Evolutionary conservation across 2,329 filamentous ascomycete species (phyloP).

Genomic region (Mycosphaerella sp.): DNA sequence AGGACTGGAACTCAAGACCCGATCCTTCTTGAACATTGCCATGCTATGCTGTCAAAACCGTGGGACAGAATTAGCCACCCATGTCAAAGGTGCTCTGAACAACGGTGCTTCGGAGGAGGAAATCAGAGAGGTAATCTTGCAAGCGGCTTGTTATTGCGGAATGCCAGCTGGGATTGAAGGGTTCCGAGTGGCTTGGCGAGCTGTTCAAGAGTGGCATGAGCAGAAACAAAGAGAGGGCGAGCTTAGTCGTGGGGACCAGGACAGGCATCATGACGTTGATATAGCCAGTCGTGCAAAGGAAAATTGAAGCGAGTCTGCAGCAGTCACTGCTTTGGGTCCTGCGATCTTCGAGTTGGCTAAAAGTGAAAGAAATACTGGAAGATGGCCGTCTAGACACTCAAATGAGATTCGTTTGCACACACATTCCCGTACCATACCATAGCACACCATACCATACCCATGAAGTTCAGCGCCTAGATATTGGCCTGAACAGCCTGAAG

Average conservation of each 20-base stretch:
- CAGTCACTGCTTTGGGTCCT: not conserved
- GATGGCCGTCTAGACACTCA: not conserved
- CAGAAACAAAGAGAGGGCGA: slow-evolving; percentile 10
- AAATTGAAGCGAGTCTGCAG: not conserved
- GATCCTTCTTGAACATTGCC: slow-evolving; percentile 57
- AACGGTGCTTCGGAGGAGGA: slow-evolving; percentile 58
- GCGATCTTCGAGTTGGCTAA: not conserved
- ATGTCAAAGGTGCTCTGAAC: slow-evolving; percentile 57
- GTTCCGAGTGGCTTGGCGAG: slow-evolving; percentile 48
- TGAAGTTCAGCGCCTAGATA: not conserved
- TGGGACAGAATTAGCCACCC: slow-evolving; percentile 53
- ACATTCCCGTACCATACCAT: not conserved
- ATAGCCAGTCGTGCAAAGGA: slow-evolving; percentile 4
- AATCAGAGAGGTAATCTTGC: slow-evolving; percentile 54
- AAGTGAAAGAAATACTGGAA: not conserved
- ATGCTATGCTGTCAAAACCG: slow-evolving; percentile 60
- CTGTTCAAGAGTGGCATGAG: slow-evolving; percentile 46
- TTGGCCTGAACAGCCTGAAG: not conserved
- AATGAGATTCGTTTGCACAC: not conserved
- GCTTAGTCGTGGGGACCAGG: slow-evolving; percentile 2
- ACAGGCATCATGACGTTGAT: slow-evolving; percentile 10
- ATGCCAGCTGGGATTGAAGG: slow-evolving; percentile 51
- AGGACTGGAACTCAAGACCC: slow-evolving; percentile 55
- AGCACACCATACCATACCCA: not conserved
- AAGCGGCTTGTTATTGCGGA: slow-evolving; percentile 49